A percentile compares a stretch with the other conserved stretches of the same genome.
Evolutionary conservation across 2,329 filamentous ascomycete species (phyloP).

Genomic region (Akanthomyces lecanii): DNA sequence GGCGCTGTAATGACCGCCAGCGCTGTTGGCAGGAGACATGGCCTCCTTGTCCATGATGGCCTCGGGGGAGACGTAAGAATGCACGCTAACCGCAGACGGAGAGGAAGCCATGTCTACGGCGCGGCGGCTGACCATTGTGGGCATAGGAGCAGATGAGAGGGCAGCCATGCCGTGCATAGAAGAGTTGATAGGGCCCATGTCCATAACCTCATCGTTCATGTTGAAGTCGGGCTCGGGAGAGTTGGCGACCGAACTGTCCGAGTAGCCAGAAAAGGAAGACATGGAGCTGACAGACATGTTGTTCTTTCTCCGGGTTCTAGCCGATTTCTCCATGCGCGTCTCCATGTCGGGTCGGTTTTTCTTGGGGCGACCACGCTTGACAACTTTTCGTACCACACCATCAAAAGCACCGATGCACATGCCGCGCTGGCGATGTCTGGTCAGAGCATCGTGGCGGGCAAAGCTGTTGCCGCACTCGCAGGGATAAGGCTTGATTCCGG

Average conservation of each 20-base stretch:
- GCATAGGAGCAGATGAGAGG: constrained; percentile 45
- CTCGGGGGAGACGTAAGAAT: constrained; percentile 46
- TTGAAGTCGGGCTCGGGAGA: constrained; percentile 49
- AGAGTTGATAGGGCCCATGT: constrained; percentile 32
- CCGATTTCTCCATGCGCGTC: constrained; percentile 53
- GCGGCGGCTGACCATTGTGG: constrained; percentile 29
- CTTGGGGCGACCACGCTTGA: constrained; percentile 60
- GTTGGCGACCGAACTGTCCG: constrained; percentile 51
- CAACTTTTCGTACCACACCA: constrained; percentile 59
- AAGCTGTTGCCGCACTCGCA: constrained; percentile 95
- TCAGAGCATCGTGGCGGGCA: constrained; percentile 90
- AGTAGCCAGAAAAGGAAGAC: constrained; percentile 53
- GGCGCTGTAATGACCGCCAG: constrained; percentile 50
- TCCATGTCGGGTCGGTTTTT: constrained; percentile 58
- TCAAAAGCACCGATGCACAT: constrained; percentile 97
- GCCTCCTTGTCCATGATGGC: constrained; percentile 40
- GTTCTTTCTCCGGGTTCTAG: constrained; percentile 52
- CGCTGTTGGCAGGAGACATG: constrained; percentile 47
- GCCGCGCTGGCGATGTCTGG: constrained; percentile 86
- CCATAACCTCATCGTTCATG: constrained; percentile 47
- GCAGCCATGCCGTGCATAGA: constrained; percentile 29
- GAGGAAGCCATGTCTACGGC: constrained; percentile 30
- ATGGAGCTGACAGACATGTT: constrained; percentile 44
- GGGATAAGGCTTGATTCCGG: constrained; percentile 89
- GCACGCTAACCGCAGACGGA: constrained; percentile 35